A percentile compares a stretch with the other conserved stretches of the same genome.
These are phyloP conservation scores for Pestalotiopsis sp. DNA, from an alignment of 2,329 filamentous ascomycete species.

Conservation along the genomic window DNA sequence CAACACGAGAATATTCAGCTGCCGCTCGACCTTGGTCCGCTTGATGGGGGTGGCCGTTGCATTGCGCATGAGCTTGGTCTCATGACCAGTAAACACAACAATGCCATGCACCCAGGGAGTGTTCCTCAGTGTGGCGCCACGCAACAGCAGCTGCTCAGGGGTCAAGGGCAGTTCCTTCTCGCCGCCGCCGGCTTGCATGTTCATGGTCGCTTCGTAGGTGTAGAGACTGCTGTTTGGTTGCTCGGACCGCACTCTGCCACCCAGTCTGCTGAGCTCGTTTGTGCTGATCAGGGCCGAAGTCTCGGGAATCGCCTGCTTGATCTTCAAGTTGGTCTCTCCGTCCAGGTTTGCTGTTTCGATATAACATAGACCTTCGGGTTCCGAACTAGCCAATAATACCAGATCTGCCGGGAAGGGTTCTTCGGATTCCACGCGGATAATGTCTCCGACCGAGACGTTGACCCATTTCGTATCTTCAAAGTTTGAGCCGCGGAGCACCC, in stretches of 20 bases:
- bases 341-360: constrained; percentile 98
- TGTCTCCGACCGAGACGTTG: constrained; percentile 88
- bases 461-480: constrained; percentile 94
- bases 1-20: constrained; percentile 91
- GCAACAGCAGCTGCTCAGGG: constrained; percentile 88
- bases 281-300: constrained; percentile 85
- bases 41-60: constrained; percentile 97
- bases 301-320: constrained; percentile 95
- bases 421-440: constrained; percentile 90
- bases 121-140: constrained; percentile 91
- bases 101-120: constrained; percentile 96
- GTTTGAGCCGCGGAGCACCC: constrained; percentile 76
- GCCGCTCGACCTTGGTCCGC: constrained; percentile 89
- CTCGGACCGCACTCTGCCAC: constrained; percentile 86
- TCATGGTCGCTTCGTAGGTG: constrained; percentile 95
- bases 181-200: constrained; percentile 83
- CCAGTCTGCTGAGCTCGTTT: constrained; percentile 79
- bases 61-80: constrained; percentile 98
- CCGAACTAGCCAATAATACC: constrained; percentile 88
- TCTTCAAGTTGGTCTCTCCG: constrained; percentile 97
- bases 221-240: constrained; percentile 98
- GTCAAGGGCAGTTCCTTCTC: constrained; percentile 90
- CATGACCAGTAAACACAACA: constrained; percentile 96
- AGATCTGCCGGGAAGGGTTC: constrained; percentile 93
- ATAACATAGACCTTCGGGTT: constrained; percentile 96